Evolutionary conservation across 192 early-diverging fungal genomes (phyloP).

Genomic region (Backusella psychrophila): DNA sequence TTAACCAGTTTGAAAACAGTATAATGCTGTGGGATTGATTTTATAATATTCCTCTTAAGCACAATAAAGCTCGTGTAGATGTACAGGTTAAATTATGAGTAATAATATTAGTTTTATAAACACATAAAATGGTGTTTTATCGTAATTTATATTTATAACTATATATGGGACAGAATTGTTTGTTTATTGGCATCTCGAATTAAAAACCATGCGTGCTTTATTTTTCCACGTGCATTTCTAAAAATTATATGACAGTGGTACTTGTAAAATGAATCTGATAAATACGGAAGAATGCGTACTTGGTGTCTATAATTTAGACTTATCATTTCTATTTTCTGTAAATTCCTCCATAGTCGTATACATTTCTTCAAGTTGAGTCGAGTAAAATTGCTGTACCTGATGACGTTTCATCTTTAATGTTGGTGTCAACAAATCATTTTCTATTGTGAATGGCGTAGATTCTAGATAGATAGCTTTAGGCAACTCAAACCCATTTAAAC

Average conservation of each 20-base stretch:
- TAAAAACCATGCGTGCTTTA: background rate
- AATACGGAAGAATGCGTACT: background rate
- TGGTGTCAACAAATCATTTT: slow-evolving; percentile 75
- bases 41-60: background rate
- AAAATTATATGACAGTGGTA: background rate
- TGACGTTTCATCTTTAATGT: slow-evolving; percentile 87
- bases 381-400: slow-evolving; percentile 66
- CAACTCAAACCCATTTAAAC: slow-evolving; percentile 65
- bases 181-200: background rate
- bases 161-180: background rate
- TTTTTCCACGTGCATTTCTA: background rate
- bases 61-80: background rate
- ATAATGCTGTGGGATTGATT: background rate
- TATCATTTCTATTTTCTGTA: background rate
- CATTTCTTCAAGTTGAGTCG: slow-evolving; percentile 61
- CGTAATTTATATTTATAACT: no score
- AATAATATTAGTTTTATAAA: background rate
- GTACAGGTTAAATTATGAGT: background rate
- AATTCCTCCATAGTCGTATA: slow-evolving; percentile 39
- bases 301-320: background rate
- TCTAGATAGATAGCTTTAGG: slow-evolving; percentile 62
- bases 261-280: background rate
- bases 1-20: background rate
- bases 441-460: slow-evolving; percentile 61
- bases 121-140: background rate